Evolutionary conservation across 2,329 filamentous ascomycete genomes (phyloP), one percentile per base, ranked within the genome.

Genomic region (Metarhizium brunneum): DNA sequence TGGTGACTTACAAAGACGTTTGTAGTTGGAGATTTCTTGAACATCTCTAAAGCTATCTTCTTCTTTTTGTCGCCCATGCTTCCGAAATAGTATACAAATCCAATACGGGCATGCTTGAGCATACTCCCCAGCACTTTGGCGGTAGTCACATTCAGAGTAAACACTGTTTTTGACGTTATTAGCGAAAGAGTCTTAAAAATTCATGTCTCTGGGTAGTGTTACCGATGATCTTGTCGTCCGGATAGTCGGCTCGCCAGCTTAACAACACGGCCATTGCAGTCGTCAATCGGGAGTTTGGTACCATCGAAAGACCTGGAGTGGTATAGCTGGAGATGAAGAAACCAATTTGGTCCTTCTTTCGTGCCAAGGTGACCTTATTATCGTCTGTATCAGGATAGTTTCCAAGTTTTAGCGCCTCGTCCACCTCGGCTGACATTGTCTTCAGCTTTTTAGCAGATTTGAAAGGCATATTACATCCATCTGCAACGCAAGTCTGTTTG

Each of bases 201-300:
- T 11, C 14, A 2, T 6, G 6, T 40, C 35, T 30, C 6, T 11
- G 2, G 16, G 11, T 14, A 4, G n/a, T 43, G 0, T 47, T 59
- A 72, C 72, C 62, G 16, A 76, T 71, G 3, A 72, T 71, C 58
- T 74, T 75, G 61, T 75, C 71, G 0, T 67, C 49, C 0, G 71
- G 71, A 0, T 57, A 56, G 0, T 69, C 61, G 0, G 40, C 1
- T 25, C 62, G 57, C 72, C 72, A 74, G 1, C 63, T 62, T 1
- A 65, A 25, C 1, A 72, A 58, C 0, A 71, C 61, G 3, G 66
- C 61, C 58, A 70, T 66, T 0, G 69, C 60, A 0, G 63, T 65
- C 0, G 64, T 64, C 0, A 69, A 51, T 57, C 74, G 73, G 1
- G 70, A 60, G 14, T 71, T 68, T 0, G 65, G 59, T 0, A 63